Percentiles rank a stretch among this genome's conserved stretches.
Evolutionary conservation across 768 basidiomycete species (phyloP).

Genomic region (Bullera alba): DNA sequence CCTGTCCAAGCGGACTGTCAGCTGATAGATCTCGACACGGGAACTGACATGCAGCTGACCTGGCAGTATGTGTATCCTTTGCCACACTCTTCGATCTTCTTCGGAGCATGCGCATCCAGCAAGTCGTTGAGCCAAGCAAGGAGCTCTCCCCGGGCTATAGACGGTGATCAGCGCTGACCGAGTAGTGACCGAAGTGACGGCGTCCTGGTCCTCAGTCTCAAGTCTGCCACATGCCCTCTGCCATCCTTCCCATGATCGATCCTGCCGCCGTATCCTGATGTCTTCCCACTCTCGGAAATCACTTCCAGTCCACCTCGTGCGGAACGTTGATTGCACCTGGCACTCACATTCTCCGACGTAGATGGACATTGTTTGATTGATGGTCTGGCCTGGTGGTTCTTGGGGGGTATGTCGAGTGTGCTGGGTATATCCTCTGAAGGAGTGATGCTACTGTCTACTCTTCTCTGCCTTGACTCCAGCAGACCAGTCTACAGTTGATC

Average conservation of each 20-base stretch:
- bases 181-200: background rate
- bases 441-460: no score
- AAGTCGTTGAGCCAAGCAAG: conserved; percentile 91
- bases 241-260: background rate
- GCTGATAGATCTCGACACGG: background rate
- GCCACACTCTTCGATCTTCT: conserved; percentile 70
- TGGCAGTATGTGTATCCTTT: conserved; percentile 91
- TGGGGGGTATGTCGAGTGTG: no score
- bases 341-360: conserved; percentile 40
- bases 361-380: conserved; percentile 32
- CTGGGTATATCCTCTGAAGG: no score
- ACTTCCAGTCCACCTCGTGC: background rate
- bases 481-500: no score
- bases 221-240: background rate
- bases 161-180: background rate
- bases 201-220: background rate
- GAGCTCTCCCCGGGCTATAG: conserved; percentile 63
- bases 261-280: no score
- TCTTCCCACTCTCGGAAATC: no score
- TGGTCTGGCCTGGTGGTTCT: no score
- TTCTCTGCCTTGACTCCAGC: no score
- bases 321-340: background rate
- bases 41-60: conserved; percentile 23
- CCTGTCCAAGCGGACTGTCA: conserved; percentile 24
- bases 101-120: conserved; percentile 62